Evolutionary conservation across 169 alveolate species (phyloP), one percentile per base, ranked within the genome.

Genomic region (Cryptosporidium felis): DNA sequence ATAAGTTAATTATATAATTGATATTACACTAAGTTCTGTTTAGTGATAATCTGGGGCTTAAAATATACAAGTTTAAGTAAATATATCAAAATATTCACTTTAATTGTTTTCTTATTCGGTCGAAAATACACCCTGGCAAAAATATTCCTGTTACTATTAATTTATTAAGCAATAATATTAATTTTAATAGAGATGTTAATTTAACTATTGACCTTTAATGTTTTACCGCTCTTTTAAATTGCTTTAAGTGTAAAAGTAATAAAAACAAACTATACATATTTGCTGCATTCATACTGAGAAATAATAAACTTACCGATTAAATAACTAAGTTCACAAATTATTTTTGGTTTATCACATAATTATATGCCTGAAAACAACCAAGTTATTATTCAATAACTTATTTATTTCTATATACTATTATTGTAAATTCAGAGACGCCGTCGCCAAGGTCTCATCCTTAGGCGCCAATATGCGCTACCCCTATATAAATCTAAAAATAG

Each of bases 401-500:
- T 56, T 56, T 56, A 30, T 42, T 30, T 6, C 49, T 56, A 56
- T 56, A 42, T 42, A 56, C 32, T 30, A 30, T 56, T 56, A 28
- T 56, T 56, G 9, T 8, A 5, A 23, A 8, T 28, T 49, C 40
- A 74, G 85, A 74, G 85, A 74, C 85, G 85, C 85, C 85, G 85
- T 74, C 85, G 85, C 67, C 53, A 26, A 53, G 9, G 82, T 66
- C 51, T 28, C 49, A 32, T 34, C 5, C 5, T 40, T 61, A 5
- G 80, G 80, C 80, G 80, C 80, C 80, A 32, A 61, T 0, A 0
- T 2, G 0, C 16, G 58, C 12, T 34, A 61, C 56, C 80, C 40
- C 26, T 59, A 14, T 14, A 30, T 56, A 12, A 56, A 56, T 56
- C 63, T 56, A 56, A 56, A 56, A 56, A 56, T 56, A 28, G 63